phyloP scores from a whole-genome alignment of 1,139 yeast genomes.

The Yamadazyma dendronema region DNA sequence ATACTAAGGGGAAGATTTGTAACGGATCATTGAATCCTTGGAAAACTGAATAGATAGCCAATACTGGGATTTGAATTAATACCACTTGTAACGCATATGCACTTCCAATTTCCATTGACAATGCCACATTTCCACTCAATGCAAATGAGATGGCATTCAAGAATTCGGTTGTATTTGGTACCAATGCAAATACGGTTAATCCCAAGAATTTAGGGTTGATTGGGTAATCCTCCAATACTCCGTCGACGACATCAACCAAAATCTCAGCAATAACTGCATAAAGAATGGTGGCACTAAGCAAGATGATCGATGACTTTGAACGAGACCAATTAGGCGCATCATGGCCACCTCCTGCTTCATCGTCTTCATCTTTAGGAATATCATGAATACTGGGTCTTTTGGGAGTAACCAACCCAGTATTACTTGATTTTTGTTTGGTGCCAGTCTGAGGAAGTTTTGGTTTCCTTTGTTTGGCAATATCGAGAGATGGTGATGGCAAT shows the following conservation, averaged over 20 bases:
- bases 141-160: slow-evolving; percentile 97
- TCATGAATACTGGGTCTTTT: slow-evolving; percentile 11
- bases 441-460: slow-evolving; percentile 6
- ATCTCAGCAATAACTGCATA: slow-evolving; percentile 96
- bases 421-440: slow-evolving; percentile 1
- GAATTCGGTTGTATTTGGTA: slow-evolving; percentile 96
- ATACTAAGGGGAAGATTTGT: slow-evolving; percentile 75
- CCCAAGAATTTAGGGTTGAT: slow-evolving; percentile 90
- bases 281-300: slow-evolving; percentile 77
- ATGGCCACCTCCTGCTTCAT: slow-evolving; percentile 56
- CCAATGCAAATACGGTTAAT: slow-evolving; percentile 89
- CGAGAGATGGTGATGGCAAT: slow-evolving; percentile 22
- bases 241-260: slow-evolving; percentile 89
- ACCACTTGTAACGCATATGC: slow-evolving; percentile 98
- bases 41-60: slow-evolving; percentile 73
- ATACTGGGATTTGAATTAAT: slow-evolving; percentile 85
- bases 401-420: slow-evolving; percentile 9
- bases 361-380: slow-evolving; percentile 10
- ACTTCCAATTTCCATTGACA: slow-evolving; percentile 96
- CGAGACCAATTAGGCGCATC: slow-evolving; percentile 98
- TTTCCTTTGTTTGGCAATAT: slow-evolving; percentile 19
- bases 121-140: slow-evolving; percentile 89
- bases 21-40: slow-evolving; percentile 34
- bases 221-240: slow-evolving; percentile 72
- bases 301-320: slow-evolving; percentile 77